Conservation (phyloP, 2,329 filamentous ascomycete species). For the Penicillium sp. region DNA sequence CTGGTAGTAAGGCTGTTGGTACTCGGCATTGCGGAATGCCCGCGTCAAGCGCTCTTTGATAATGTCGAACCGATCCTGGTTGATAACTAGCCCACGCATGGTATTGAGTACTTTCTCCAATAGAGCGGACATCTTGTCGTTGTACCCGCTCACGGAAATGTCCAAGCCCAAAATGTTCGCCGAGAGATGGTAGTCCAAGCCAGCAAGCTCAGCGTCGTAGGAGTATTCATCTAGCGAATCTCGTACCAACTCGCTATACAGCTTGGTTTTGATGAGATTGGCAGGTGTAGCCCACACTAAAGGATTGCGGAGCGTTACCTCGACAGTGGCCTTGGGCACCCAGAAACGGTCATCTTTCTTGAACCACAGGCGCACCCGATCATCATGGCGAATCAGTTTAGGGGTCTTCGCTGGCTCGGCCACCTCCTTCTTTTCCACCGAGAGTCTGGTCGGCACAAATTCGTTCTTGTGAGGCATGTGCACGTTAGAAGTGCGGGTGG, state of each 20-base stretch:
- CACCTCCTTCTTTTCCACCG: conserved; percentile 93
- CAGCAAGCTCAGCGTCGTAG: conserved; percentile 92
- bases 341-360: conserved; percentile 99
- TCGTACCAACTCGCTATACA: conserved; percentile 82
- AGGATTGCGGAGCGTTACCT: conserved; percentile 76
- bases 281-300: conserved; percentile 75
- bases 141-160: conserved; percentile 83
- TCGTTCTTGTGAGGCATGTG: conserved; percentile 91
- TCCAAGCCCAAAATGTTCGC: conserved; percentile 71
- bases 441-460: conserved; percentile 88
- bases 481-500: conserved; percentile 64
- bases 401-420: conserved; percentile 70
- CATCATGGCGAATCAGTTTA: conserved; percentile 80
- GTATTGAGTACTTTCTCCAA: conserved; percentile 83
- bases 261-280: conserved; percentile 70
- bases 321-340: conserved; percentile 90
- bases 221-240: conserved; percentile 91
- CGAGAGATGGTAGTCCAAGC: conserved; percentile 76
- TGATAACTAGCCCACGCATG: conserved; percentile 79
- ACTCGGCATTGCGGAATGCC: conserved; percentile 80
- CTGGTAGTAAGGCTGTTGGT: conserved; percentile 84
- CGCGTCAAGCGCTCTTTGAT: conserved; percentile 80
- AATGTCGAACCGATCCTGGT: conserved; percentile 84
- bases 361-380: conserved; percentile 80
- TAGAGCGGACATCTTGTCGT: conserved; percentile 89